A percentile compares a stretch with the other conserved stretches of the same genome.
phyloP scores from a whole-genome alignment of 768 basidiomycete genomes.

The Postia placenta region DNA sequence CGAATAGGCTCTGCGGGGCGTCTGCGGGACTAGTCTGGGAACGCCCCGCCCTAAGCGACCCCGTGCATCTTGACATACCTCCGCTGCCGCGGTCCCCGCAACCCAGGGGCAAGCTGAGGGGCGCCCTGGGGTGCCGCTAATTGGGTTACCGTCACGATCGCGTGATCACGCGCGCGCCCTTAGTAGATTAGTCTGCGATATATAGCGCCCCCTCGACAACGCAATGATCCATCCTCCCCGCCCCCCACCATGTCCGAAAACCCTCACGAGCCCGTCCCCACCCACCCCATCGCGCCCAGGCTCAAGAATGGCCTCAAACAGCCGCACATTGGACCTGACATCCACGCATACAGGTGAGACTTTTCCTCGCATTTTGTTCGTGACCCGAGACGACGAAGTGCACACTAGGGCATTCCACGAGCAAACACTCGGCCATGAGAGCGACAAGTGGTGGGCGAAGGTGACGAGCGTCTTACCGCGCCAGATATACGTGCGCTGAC shows the following conservation, averaged over 20 bases:
- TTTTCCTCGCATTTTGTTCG: neutral
- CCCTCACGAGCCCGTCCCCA: slow-evolving; percentile 21
- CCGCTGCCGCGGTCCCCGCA: neutral
- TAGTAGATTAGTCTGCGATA: slow-evolving; percentile 1
- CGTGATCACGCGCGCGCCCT: slow-evolving; percentile 6
- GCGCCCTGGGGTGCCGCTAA: neutral
- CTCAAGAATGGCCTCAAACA: slow-evolving; percentile 54
- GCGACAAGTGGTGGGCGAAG: slow-evolving; percentile 87
- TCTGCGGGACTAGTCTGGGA: neutral
- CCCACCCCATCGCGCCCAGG: slow-evolving; percentile 75
- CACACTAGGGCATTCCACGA: slow-evolving; percentile 41
- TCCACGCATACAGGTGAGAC: slow-evolving; percentile 53
- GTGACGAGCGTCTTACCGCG: slow-evolving; percentile 27
- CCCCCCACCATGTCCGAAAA: slow-evolving; percentile 20
- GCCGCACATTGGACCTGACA: slow-evolving; percentile 77
- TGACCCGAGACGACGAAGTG: neutral
- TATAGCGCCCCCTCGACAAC: slow-evolving; percentile 2
- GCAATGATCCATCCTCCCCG: slow-evolving; percentile 1
- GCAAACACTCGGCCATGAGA: slow-evolving; percentile 66
- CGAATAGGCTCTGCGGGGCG: neutral
- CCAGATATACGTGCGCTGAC: neutral
- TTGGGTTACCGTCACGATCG: slow-evolving; percentile 4
- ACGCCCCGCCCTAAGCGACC: neutral
- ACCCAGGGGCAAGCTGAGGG: neutral
- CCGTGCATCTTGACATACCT: neutral